phyloP scores from a whole-genome alignment of 148 eudicot genomes.

The Camellia granthamiana region DNA sequence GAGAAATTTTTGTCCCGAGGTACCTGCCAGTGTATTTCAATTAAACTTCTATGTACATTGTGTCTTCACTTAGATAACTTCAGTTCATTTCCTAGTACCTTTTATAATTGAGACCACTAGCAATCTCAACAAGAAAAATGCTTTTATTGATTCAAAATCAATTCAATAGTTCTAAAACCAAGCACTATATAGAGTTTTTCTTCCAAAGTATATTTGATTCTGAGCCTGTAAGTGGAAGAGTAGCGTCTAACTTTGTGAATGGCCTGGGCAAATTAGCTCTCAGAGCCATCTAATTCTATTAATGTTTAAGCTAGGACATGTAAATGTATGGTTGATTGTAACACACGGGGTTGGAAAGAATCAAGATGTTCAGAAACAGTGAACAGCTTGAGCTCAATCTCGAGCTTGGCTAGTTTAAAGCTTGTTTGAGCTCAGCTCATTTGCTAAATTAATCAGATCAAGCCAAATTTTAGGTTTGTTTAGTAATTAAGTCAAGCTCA shows the following conservation, averaged over 20 bases:
- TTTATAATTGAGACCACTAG: not conserved
- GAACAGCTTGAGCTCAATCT: too few species aligned
- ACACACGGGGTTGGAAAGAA: too few species aligned
- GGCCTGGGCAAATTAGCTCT: not conserved
- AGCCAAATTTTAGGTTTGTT: too few species aligned
- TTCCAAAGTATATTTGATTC: not conserved
- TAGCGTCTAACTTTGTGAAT: not conserved
- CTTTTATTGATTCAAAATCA: not conserved
- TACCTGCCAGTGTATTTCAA: constrained; percentile 14
- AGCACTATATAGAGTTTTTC: not conserved
- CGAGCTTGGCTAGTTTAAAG: too few species aligned
- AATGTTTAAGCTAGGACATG: not conserved
- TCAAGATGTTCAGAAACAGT: too few species aligned
- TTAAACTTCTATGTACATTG: not conserved
- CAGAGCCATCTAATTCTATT: not conserved
- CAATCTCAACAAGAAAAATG: not conserved
- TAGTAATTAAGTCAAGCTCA: too few species aligned
- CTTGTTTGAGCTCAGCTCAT: too few species aligned
- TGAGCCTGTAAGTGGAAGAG: not conserved
- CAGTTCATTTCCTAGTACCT: not conserved
- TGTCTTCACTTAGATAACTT: not conserved
- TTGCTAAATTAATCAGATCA: too few species aligned
- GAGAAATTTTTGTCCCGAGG: constrained; percentile 47
- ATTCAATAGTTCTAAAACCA: not conserved
- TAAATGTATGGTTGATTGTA: not conserved